Evolutionary conservation across 2,329 filamentous ascomycete species (phyloP).

Genomic region (Monosporascus sp.): DNA sequence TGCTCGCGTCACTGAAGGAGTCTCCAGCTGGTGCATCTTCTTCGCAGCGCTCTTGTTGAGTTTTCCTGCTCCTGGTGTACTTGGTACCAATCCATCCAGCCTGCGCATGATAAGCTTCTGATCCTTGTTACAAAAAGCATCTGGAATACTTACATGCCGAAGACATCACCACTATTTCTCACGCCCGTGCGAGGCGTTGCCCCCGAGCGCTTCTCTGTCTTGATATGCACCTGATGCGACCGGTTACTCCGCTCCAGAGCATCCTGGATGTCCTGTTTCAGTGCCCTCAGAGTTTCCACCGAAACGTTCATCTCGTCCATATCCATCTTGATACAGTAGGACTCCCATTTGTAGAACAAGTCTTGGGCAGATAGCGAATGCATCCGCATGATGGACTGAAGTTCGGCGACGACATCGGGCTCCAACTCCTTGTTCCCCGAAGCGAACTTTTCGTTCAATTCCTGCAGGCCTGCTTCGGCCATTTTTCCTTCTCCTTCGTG

Average conservation of each 20-base stretch:
- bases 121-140: background rate
- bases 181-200: slow-evolving; percentile 58
- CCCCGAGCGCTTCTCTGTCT: slow-evolving; percentile 56
- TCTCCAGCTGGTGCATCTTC: slow-evolving; percentile 36
- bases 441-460: slow-evolving; percentile 50
- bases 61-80: slow-evolving; percentile 48
- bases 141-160: slow-evolving; percentile 62
- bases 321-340: slow-evolving; percentile 93
- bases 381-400: slow-evolving; percentile 80
- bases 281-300: slow-evolving; percentile 64
- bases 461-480: slow-evolving; percentile 33
- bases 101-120: slow-evolving; percentile 30
- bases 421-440: slow-evolving; percentile 55
- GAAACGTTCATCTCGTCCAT: slow-evolving; percentile 68
- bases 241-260: slow-evolving; percentile 71
- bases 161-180: slow-evolving; percentile 62
- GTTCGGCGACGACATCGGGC: slow-evolving; percentile 71
- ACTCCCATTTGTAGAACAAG: slow-evolving; percentile 98
- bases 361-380: slow-evolving; percentile 79
- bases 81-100: slow-evolving; percentile 64
- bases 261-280: slow-evolving; percentile 86
- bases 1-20: slow-evolving; percentile 41
- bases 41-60: slow-evolving; percentile 33
- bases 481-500: slow-evolving; percentile 19
- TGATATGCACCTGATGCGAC: slow-evolving; percentile 55